These are phyloP conservation scores for Fagus sylvatica DNA, from an alignment of 306 rosid species.

Conservation along the genomic window DNA sequence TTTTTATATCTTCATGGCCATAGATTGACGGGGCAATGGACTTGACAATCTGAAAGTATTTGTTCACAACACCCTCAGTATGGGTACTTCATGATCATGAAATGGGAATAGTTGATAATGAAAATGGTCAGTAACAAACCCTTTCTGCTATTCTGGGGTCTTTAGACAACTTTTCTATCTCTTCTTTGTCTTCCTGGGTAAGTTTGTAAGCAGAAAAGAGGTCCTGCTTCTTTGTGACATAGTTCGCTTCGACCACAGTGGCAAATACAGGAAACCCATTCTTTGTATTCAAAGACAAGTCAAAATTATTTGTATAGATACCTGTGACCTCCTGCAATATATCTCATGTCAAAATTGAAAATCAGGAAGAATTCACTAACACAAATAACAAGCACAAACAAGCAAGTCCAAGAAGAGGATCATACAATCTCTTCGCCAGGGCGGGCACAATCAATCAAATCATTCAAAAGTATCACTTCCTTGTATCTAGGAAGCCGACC, in stretches of 20 bases:
- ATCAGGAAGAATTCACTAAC: conserved; percentile 26
- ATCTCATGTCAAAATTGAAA: conserved; percentile 17
- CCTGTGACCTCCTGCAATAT: conserved; percentile 93
- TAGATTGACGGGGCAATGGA: conserved; percentile 97
- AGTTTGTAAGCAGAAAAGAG: conserved; percentile 95
- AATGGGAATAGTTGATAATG: neutral
- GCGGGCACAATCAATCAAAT: conserved; percentile 96
- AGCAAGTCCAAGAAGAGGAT: conserved; percentile 26
- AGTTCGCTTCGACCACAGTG: conserved; percentile 96
- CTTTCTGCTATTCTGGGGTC: conserved; percentile 97
- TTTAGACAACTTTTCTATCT: conserved; percentile 74
- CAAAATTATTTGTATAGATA: conserved; percentile 88
- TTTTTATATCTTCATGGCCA: conserved; percentile 94
- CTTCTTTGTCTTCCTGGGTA: conserved; percentile 90
- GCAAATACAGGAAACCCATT: conserved; percentile 98
- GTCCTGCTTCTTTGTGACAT: conserved; percentile 88
- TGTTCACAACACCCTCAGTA: conserved; percentile 14
- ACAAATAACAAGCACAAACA: conserved; percentile 7
- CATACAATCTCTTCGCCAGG: conserved; percentile 98
- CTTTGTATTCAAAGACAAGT: conserved; percentile 92
- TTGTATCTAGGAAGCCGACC: conserved; percentile 98
- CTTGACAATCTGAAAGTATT: conserved; percentile 65
- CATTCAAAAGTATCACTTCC: conserved; percentile 94
- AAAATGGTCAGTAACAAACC: conserved; percentile 48
- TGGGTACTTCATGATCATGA: conserved; percentile 9